A percentile compares a stretch with the other conserved stretches of the same genome.
Evolutionary conservation across 805 yeast genomes (phyloP).

Genomic region (Ascoidea rubescens): DNA sequence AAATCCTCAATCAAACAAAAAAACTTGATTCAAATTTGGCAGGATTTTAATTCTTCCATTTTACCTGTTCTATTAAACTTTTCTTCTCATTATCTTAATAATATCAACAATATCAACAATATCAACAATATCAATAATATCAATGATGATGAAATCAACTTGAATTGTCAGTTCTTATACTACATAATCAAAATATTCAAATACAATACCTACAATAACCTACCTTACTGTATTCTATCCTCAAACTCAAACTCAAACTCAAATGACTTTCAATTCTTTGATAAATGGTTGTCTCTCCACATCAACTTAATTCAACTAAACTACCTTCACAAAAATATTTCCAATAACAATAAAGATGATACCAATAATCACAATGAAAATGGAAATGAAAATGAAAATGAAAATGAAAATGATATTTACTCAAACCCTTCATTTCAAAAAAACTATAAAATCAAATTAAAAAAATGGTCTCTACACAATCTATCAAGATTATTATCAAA

Average conservation of each 20-base stretch:
- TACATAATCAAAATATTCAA: constrained; percentile 54
- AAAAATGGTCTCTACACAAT: constrained; percentile 84
- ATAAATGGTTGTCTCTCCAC: constrained; percentile 56
- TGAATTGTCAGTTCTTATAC: constrained; percentile 27
- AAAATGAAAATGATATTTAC: no score
- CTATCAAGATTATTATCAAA: constrained; percentile 55
- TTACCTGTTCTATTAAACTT: constrained; percentile 7
- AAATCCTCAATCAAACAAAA: constrained; percentile 2
- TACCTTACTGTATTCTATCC: constrained; percentile 36
- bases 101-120: not conserved
- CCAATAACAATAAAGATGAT: constrained; percentile 34
- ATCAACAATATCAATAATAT: constrained; percentile 11
- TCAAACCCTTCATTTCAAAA: constrained; percentile 10
- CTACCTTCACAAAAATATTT: constrained; percentile 37
- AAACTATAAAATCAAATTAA: constrained; percentile 49
- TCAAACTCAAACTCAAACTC: constrained; percentile 17
- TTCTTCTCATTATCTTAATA: not conserved
- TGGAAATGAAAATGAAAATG: constrained; percentile 27
- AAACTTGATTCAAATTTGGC: constrained; percentile 4
- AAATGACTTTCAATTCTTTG: constrained; percentile 21
- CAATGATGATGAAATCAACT: not conserved
- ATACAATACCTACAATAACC: constrained; percentile 41
- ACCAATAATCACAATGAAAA: constrained; percentile 29
- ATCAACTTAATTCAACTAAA: constrained; percentile 40
- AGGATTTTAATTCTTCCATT: constrained; percentile 3